These are phyloP conservation scores for Halenospora varia DNA, from an alignment of 495 filamentous ascomycete genomes.

Conservation along the genomic window DNA sequence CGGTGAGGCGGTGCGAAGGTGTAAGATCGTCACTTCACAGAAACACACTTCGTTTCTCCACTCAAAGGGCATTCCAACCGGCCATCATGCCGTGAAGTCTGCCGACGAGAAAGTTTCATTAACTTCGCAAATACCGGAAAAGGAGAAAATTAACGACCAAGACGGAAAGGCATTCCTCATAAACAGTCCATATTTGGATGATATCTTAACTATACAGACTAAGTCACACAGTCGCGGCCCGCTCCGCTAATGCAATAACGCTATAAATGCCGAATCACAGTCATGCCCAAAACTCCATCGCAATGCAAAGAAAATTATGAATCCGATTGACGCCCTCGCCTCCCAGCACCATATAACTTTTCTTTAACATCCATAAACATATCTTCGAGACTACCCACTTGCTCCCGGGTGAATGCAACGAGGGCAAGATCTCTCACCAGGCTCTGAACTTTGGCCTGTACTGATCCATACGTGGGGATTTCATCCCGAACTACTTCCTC, in stretches of 20 bases:
- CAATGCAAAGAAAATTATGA: not conserved
- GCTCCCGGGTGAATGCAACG: conserved; percentile 44
- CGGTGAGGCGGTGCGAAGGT: not conserved
- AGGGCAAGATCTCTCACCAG: conserved; percentile 48
- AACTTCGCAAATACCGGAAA: no score
- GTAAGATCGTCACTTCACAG: not conserved
- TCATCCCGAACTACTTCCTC: conserved; percentile 3
- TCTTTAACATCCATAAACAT: conserved; percentile 64
- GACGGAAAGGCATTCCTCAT: not conserved
- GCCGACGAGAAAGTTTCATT: no score
- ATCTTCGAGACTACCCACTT: conserved; percentile 59
- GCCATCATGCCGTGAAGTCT: not conserved
- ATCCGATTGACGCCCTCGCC: conserved; percentile 32
- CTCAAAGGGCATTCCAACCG: not conserved
- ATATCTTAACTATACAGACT: not conserved
- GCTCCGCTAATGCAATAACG: not conserved
- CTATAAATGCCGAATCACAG: not conserved
- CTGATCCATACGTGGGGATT: conserved; percentile 20
- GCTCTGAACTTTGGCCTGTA: conserved; percentile 45
- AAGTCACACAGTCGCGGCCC: not conserved
- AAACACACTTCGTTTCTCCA: not conserved
- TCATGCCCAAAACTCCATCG: not conserved
- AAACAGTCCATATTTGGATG: not conserved
- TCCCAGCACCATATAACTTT: conserved; percentile 58
- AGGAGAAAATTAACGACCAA: not conserved